phyloP scores from a whole-genome alignment of 2,329 filamentous ascomycete genomes.

The Alternaria arbusti region DNA sequence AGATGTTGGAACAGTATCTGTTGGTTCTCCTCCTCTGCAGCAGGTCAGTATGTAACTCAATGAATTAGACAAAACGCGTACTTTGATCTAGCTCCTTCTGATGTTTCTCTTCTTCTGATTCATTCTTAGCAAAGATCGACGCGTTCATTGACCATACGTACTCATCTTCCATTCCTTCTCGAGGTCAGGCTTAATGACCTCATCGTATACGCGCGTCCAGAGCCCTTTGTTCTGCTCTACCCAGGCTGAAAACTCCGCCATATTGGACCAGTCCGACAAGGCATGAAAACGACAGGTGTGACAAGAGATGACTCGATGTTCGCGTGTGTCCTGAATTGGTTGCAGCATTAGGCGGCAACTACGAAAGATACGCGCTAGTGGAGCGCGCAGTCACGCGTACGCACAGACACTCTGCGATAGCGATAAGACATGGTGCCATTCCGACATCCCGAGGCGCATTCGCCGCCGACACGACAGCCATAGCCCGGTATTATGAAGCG shows the following conservation, averaged over 20 bases:
- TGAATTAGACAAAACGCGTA: constrained; percentile 11
- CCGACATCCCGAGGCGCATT: constrained; percentile 10
- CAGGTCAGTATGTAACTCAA: constrained; percentile 3
- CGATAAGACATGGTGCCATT: constrained; percentile 11
- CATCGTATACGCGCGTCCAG: constrained; percentile 42
- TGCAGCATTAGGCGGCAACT: constrained; percentile 9
- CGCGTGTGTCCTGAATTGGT: neutral
- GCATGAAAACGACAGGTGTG: neutral
- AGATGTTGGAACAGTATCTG: constrained; percentile 34
- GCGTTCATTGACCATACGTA: constrained; percentile 16
- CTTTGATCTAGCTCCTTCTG: constrained; percentile 34
- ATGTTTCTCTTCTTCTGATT: constrained; percentile 34
- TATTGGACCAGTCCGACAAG: constrained; percentile 13
- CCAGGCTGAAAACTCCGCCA: constrained; percentile 39
- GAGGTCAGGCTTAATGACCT: constrained; percentile 41
- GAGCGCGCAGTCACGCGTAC: constrained; percentile 34
- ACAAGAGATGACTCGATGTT: neutral
- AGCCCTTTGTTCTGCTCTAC: constrained; percentile 36
- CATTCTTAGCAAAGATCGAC: constrained; percentile 1
- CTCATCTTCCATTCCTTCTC: constrained; percentile 44
- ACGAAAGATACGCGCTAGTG: constrained; percentile 2
- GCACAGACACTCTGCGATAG: constrained; percentile 28
- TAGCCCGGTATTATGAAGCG: constrained; percentile 44
- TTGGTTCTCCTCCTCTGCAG: constrained; percentile 38
- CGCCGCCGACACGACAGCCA: constrained; percentile 10